Evolutionary conservation across 202 grass and related monocot species (phyloP).

Genomic region (Schoenoplectus tabernaemontani): DNA sequence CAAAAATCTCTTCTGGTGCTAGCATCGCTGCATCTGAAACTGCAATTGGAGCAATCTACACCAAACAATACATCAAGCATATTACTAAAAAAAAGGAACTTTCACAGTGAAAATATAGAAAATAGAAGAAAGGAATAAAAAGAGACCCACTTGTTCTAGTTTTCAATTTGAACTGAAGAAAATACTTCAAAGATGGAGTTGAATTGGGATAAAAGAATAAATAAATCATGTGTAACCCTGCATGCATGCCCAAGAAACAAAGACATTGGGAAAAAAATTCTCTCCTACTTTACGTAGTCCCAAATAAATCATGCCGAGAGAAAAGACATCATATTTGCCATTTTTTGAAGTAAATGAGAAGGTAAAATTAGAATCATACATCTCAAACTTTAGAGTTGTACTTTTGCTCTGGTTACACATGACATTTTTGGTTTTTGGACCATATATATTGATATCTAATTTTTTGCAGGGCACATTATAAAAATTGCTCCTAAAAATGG

Average conservation of each 20-base stretch:
- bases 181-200: background rate
- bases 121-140: background rate
- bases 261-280: no score
- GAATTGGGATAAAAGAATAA: background rate
- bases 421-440: background rate
- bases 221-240: background rate
- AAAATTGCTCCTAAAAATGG: background rate
- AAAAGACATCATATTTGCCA: background rate
- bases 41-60: slow-evolving; percentile 77
- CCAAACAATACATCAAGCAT: background rate
- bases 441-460: background rate
- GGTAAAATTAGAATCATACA: background rate
- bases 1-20: slow-evolving; percentile 91
- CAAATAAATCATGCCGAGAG: background rate
- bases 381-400: background rate
- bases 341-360: background rate
- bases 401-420: background rate
- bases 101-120: background rate
- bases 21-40: slow-evolving; percentile 91
- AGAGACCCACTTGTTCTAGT: background rate
- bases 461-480: background rate
- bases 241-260: background rate
- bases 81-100: background rate
- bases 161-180: no score
- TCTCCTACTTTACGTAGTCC: background rate